phyloP scores from a whole-genome alignment of 1,139 yeast genomes.

The Saccharomyces hybrid region DNA sequence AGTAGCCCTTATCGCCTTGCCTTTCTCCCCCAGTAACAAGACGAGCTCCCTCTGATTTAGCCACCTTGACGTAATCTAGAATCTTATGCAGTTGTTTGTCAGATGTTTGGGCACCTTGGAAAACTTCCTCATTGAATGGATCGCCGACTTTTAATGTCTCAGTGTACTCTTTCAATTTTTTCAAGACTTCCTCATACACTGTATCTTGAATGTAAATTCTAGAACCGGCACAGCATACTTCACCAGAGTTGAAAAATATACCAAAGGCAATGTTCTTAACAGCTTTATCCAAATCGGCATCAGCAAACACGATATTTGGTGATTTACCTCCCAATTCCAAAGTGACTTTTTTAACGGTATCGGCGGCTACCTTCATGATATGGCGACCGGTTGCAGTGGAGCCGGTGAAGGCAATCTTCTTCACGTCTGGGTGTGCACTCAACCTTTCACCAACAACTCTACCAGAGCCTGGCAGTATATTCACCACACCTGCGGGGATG shows the following conservation, averaged over 20 bases:
- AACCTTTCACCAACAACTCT: constrained; percentile 55
- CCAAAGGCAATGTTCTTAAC: constrained; percentile 42
- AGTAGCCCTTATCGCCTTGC: constrained; percentile 54
- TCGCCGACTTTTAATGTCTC: constrained; percentile 59
- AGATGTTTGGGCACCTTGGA: constrained; percentile 65
- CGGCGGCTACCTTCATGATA: constrained; percentile 59
- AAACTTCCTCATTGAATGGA: constrained; percentile 59
- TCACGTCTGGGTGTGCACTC: constrained; percentile 52
- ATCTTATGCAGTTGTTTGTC: constrained; percentile 52
- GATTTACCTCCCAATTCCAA: constrained; percentile 65
- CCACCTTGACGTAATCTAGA: constrained; percentile 48
- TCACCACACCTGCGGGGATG: constrained; percentile 73
- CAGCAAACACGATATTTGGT: constrained; percentile 54
- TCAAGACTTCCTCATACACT: constrained; percentile 48
- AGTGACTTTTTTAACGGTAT: constrained; percentile 69
- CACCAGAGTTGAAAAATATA: constrained; percentile 59
- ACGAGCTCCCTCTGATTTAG: constrained; percentile 55
- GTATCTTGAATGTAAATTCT: constrained; percentile 58
- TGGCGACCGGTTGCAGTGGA: constrained; percentile 76
- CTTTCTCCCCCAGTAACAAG: constrained; percentile 58
- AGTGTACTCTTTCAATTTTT: constrained; percentile 56
- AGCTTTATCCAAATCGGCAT: constrained; percentile 48
- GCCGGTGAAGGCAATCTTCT: constrained; percentile 81
- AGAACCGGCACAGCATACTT: constrained; percentile 66
- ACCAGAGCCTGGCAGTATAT: constrained; percentile 64